Conservation (phyloP, 1,284 basidiomycete species). For the Anthracocystis walkeri region DNA sequence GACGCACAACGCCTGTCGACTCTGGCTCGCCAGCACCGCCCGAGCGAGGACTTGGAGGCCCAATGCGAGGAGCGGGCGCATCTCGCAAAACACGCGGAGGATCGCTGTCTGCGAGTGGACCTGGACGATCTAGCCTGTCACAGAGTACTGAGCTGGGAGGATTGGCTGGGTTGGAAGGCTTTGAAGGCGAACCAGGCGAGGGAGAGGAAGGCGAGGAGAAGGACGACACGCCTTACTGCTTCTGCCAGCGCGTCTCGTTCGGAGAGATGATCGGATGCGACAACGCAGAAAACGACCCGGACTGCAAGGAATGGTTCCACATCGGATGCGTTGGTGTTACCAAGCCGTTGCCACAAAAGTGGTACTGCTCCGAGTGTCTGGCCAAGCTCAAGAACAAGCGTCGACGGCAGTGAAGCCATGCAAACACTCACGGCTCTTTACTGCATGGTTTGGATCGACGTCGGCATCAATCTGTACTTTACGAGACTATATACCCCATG, state of each 20-base stretch:
- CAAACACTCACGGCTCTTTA: not conserved
- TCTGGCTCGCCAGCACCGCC: constrained; percentile 49
- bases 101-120: constrained; percentile 34
- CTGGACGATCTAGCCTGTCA: constrained; percentile 40
- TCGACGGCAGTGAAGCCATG: constrained; percentile 18
- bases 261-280: constrained; percentile 67
- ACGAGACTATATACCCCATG: not conserved
- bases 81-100: constrained; percentile 43
- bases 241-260: constrained; percentile 67
- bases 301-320: constrained; percentile 69
- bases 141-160: constrained; percentile 38
- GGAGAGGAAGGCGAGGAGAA: constrained; percentile 55
- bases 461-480: not conserved
- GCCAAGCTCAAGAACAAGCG: constrained; percentile 54
- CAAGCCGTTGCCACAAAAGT: constrained; percentile 66
- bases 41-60: constrained; percentile 36
- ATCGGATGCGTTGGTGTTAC: constrained; percentile 67
- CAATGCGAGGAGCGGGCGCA: constrained; percentile 31
- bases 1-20: constrained; percentile 46
- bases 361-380: constrained; percentile 62
- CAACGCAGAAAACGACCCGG: constrained; percentile 56
- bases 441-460: no score
- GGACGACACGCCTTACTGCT: constrained; percentile 68
- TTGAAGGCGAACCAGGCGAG: constrained; percentile 50
- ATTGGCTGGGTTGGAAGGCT: constrained; percentile 27